phyloP scores from a whole-genome alignment of 345 rosid genomes.

The Euphorbia tirucalli region DNA sequence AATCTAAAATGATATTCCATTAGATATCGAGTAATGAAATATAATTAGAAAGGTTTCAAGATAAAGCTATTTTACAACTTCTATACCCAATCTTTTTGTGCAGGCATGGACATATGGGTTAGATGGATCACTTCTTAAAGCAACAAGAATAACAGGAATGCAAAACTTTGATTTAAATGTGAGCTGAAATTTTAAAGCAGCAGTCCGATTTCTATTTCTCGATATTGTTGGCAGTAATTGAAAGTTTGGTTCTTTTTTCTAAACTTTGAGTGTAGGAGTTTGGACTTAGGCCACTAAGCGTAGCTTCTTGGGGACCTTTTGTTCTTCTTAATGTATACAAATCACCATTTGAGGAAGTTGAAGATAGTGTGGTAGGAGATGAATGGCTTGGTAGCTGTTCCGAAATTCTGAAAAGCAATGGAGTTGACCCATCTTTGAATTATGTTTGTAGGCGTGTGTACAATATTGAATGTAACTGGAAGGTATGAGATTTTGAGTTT shows the following conservation, averaged over 20 bases:
- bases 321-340: conserved; percentile 60
- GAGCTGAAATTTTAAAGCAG: conserved; percentile 23
- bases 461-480: conserved; percentile 81
- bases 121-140: conserved; percentile 77
- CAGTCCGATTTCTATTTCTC: conserved; percentile 14
- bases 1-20: not conserved
- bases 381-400: conserved; percentile 86
- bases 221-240: not conserved
- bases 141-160: conserved; percentile 63
- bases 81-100: conserved; percentile 9
- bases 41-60: not conserved
- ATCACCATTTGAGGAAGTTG: conserved; percentile 27
- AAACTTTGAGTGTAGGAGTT: conserved; percentile 52
- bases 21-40: not conserved
- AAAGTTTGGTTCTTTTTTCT: conserved; percentile 25
- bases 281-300: conserved; percentile 68
- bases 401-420: conserved; percentile 47
- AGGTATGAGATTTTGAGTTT: conserved; percentile 41
- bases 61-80: not conserved
- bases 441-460: conserved; percentile 75
- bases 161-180: conserved; percentile 57
- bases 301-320: conserved; percentile 88
- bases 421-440: conserved; percentile 59
- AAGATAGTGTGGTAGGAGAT: conserved; percentile 32
- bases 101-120: conserved; percentile 92